A percentile compares a stretch with the other conserved stretches of the same genome.
Evolutionary conservation across 345 rosid genomes (phyloP).

Genomic region (Eucalyptus regnans): DNA sequence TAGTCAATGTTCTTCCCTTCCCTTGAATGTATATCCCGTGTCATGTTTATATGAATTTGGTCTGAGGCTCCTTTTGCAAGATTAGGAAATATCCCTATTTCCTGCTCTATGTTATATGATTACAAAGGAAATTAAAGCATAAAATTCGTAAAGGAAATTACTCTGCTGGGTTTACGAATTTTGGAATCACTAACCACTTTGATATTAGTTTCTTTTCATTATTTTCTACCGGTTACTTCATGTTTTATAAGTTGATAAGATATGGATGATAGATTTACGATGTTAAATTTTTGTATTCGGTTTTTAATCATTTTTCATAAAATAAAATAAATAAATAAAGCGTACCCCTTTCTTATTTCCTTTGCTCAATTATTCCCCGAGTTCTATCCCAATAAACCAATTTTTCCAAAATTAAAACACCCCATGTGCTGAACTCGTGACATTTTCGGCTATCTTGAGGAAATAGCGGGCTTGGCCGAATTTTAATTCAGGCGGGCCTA

Average conservation of each 20-base stretch:
- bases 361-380: not conserved
- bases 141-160: too few relatives aligned
- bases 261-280: too few relatives aligned
- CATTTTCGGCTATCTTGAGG: not conserved
- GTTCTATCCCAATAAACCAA: not conserved
- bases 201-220: too few relatives aligned
- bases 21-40: too few relatives aligned
- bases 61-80: not conserved
- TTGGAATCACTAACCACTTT: too few relatives aligned
- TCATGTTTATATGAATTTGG: too few relatives aligned
- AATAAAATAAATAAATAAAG: not conserved
- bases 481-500: not conserved
- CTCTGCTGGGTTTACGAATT: too few relatives aligned
- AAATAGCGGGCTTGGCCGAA: not conserved
- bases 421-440: not conserved
- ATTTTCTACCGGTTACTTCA: accelerated
- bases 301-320: too few relatives aligned
- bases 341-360: not conserved
- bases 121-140: not conserved
- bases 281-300: too few relatives aligned
- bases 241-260: too few relatives aligned
- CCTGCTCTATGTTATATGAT: not conserved
- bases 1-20: too few relatives aligned
- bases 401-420: not conserved
- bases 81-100: not conserved